A percentile compares a stretch with the other conserved stretches of the same genome.
These are phyloP conservation scores for Anthostomella pinea DNA, from an alignment of 2,329 filamentous ascomycete species.

Conservation along the genomic window DNA sequence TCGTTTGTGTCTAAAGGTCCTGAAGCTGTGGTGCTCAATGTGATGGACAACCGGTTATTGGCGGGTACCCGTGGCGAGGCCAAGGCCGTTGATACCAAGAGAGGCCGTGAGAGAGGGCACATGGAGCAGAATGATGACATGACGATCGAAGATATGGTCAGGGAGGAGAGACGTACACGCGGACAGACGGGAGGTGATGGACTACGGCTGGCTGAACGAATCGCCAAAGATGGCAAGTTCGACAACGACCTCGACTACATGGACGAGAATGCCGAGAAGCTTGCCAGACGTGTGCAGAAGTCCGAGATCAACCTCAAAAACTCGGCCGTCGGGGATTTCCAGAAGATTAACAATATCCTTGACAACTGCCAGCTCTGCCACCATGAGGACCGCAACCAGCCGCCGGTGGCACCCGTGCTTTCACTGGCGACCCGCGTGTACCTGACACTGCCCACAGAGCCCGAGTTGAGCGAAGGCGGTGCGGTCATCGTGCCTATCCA, in stretches of 20 bases:
- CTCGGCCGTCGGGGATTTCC: constrained; percentile 81
- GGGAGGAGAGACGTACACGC: constrained; percentile 84
- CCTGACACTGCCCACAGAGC: constrained; percentile 84
- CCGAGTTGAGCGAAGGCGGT: constrained; percentile 78
- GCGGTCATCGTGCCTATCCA: constrained; percentile 86
- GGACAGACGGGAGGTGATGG: constrained; percentile 77
- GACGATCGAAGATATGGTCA: constrained; percentile 94
- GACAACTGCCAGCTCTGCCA: constrained; percentile 89
- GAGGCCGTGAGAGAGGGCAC: constrained; percentile 78
- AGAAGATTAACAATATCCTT: constrained; percentile 82
- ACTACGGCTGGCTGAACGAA: constrained; percentile 80
- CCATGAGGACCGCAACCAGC: constrained; percentile 73
- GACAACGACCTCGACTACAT: constrained; percentile 93
- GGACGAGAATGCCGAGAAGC: constrained; percentile 90
- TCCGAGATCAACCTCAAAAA: constrained; percentile 86
- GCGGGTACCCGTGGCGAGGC: constrained; percentile 73
- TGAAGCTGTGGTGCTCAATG: constrained; percentile 75
- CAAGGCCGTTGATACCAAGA: constrained; percentile 72
- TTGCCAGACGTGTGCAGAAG: constrained; percentile 83
- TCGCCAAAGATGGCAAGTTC: constrained; percentile 89
- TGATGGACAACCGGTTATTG: constrained; percentile 87
- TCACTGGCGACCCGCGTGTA: constrained; percentile 84
- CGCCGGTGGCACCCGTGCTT: constrained; percentile 80
- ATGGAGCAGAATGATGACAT: constrained; percentile 94
- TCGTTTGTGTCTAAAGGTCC: constrained; percentile 55